Evolutionary conservation across 257 asterid genomes (phyloP), one percentile per base, ranked within the genome.

Genomic region (Nicotiana noctiflora): DNA sequence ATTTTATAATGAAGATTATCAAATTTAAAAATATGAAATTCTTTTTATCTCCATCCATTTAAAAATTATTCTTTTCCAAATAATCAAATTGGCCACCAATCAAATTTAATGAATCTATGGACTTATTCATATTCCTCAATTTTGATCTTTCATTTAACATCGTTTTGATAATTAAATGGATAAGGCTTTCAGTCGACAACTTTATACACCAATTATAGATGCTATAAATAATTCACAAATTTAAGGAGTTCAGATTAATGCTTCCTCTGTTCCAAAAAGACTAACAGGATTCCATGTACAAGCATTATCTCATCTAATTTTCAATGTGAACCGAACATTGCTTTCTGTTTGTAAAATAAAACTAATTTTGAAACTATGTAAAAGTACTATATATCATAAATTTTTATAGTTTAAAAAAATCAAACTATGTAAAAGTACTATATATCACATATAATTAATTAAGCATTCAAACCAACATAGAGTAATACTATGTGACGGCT

Each of bases 401-500:
- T 68, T 27, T 68, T 70, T 19, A 70, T 70, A 19, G 57, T 40
- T 40, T 7, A 40, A 40, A 40, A 40, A 40, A 40, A 40, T 40
- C 49, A 40, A 6, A 70, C 34, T 6, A 13, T 1, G 77, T 40
- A 70, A 68, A 19, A 5, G 19, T 44, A 19, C 56, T n/a, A 40
- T 68, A 37, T 11, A 40, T 19, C 57, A 70, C 77, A 70, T 23
- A 46, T 46, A 46, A 72, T 46, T 46, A 72, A 4, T 17, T 23
- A 46, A 46, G 60, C 78, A 46, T 72, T 72, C 78, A 49, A 72
- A 49, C 25, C 61, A 74, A 72, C 78, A 74, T 12, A 70, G 8
- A 49, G 40, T 14, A 7, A 74, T 14, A 49, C 40, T 21, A 74
- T 49, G 14, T 7, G 78, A 46, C 78, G 7, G 40, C 17, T 74